Conservation (phyloP, 2,329 filamentous ascomycete genomes). For the Purpureocillium lavendulum region DNA sequence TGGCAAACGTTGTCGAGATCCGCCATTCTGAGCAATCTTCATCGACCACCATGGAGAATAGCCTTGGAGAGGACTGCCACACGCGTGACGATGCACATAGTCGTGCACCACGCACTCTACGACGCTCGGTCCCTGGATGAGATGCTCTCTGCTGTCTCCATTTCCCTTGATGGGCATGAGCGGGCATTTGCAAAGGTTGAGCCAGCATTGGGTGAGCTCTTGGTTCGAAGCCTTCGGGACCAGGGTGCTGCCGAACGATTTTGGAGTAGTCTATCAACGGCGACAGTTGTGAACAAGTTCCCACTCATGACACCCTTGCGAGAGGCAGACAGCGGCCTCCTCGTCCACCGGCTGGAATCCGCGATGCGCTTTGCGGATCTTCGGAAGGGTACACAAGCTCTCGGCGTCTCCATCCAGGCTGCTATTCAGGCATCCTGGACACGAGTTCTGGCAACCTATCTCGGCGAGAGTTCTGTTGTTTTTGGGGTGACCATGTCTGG, state of each 20-base stretch:
- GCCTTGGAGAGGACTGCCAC: slow-evolving; percentile 29
- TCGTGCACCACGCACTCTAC: slow-evolving; percentile 74
- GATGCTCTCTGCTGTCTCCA: slow-evolving; percentile 53
- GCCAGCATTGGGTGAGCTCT: slow-evolving; percentile 29
- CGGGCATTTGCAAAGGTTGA: slow-evolving; percentile 17
- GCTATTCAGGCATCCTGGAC: slow-evolving; percentile 73
- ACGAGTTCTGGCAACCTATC: slow-evolving; percentile 64
- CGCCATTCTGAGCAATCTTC: slow-evolving; percentile 32
- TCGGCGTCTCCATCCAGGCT: slow-evolving; percentile 67
- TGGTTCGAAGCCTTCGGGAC: slow-evolving; percentile 21
- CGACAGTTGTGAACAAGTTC: slow-evolving; percentile 58
- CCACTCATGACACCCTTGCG: slow-evolving; percentile 63
- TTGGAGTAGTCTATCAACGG: slow-evolving; percentile 51
- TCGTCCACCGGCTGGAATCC: slow-evolving; percentile 20
- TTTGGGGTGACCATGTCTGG: slow-evolving; percentile 80
- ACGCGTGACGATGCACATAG: slow-evolving; percentile 29
- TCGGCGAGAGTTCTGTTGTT: slow-evolving; percentile 63
- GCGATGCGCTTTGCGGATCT: slow-evolving; percentile 36
- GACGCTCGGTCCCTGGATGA: slow-evolving; percentile 67
- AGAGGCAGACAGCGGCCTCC: slow-evolving; percentile 22
- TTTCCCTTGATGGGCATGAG: slow-evolving; percentile 15
- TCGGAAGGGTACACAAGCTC: slow-evolving; percentile 43
- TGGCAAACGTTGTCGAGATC: slow-evolving; percentile 28
- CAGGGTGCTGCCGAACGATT: slow-evolving; percentile 38
- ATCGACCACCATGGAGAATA: slow-evolving; percentile 56